A percentile compares a stretch with the other conserved stretches of the same genome.
phyloP scores from a whole-genome alignment of 768 basidiomycete species.

The Rhodotorula kratochvilovae region DNA sequence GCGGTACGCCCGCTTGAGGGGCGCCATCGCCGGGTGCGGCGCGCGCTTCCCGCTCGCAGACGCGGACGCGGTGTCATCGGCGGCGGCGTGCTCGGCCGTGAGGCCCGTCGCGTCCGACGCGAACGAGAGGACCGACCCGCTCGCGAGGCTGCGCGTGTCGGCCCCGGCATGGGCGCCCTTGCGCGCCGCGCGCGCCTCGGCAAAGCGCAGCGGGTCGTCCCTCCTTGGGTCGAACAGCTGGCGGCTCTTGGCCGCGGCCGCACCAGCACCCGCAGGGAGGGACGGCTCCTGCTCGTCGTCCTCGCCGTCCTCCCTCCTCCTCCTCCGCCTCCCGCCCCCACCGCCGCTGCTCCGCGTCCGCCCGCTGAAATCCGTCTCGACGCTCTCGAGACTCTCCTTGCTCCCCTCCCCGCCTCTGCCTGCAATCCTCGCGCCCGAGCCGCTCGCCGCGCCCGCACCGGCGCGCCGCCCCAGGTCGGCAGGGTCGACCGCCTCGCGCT shows the following conservation, averaged over 20 bases:
- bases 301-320: not conserved
- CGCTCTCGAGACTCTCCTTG: conserved; percentile 20
- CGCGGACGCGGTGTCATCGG: too few relatives aligned
- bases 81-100: conserved; percentile 35
- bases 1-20: conserved; percentile 78
- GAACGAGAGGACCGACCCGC: conserved; percentile 57
- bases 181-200: conserved; percentile 43
- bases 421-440: not conserved
- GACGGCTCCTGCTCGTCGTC: conserved; percentile 4
- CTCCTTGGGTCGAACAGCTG: conserved; percentile 80
- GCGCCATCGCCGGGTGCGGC: conserved; percentile 58
- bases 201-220: conserved; percentile 85
- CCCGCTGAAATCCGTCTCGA: conserved; percentile 33
- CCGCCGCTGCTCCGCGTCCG: conserved; percentile 13
- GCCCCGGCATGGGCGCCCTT: conserved; percentile 48
- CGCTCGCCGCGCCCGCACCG: not conserved
- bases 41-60: not conserved
- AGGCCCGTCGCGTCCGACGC: conserved; percentile 56
- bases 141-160: conserved; percentile 58
- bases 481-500: conserved; percentile 18
- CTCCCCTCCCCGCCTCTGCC: conserved; percentile 22
- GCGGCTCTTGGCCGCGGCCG: conserved; percentile 1
- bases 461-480: not conserved
- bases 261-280: not conserved
- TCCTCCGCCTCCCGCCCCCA: not conserved